These are phyloP conservation scores for Sutorius eximius DNA, from an alignment of 1,284 basidiomycete species.

Conservation along the genomic window DNA sequence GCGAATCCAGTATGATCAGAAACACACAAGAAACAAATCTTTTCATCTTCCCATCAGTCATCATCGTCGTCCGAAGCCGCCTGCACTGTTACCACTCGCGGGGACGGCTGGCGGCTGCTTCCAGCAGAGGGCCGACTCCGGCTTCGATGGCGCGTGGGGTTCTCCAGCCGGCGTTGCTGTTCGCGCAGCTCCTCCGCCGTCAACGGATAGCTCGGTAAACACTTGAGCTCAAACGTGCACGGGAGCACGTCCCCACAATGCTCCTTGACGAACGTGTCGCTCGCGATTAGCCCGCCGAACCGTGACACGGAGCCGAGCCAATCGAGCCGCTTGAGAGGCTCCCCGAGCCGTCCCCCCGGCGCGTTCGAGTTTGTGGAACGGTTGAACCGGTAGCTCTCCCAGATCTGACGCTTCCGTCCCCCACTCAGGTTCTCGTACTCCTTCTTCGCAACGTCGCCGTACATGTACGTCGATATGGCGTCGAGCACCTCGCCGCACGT, in stretches of 20 bases:
- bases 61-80: slow-evolving; percentile 17
- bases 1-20: slow-evolving; percentile 3
- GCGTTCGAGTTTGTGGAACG: slow-evolving; percentile 60
- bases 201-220: slow-evolving; percentile 47
- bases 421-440: slow-evolving; percentile 49
- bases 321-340: slow-evolving; percentile 61
- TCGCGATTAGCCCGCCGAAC: slow-evolving; percentile 58
- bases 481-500: slow-evolving; percentile 75
- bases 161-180: slow-evolving; percentile 39
- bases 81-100: slow-evolving; percentile 15
- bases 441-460: slow-evolving; percentile 46
- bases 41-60: not conserved
- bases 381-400: slow-evolving; percentile 59
- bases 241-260: slow-evolving; percentile 52
- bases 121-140: slow-evolving; percentile 16
- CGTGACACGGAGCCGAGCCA: slow-evolving; percentile 56
- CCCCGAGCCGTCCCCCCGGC: slow-evolving; percentile 63
- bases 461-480: slow-evolving; percentile 49
- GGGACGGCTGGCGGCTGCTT: slow-evolving; percentile 18
- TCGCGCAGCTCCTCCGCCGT: slow-evolving; percentile 52
- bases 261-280: slow-evolving; percentile 45
- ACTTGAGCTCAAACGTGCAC: slow-evolving; percentile 60
- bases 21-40: not conserved
- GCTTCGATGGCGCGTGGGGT: slow-evolving; percentile 20
- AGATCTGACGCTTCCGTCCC: slow-evolving; percentile 41